Conservation (phyloP, 2,329 filamentous ascomycete genomes). For the Leptoxyphium fumago region DNA sequence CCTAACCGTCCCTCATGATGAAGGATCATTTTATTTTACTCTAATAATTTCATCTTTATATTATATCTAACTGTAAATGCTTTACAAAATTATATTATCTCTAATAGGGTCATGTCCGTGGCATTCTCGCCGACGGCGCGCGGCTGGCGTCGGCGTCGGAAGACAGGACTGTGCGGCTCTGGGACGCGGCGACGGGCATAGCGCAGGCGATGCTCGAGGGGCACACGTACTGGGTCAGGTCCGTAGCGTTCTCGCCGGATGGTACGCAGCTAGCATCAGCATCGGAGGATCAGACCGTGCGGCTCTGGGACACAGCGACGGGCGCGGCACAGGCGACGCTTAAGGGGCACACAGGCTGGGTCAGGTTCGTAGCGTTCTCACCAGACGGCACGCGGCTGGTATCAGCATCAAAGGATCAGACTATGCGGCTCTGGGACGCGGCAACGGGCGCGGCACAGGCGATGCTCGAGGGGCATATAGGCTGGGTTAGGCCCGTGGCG, state of each 20-base stretch:
- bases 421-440: conserved; percentile 8
- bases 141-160: conserved; percentile 34
- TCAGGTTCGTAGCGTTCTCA: conserved; percentile 15
- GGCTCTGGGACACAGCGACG: conserved; percentile 71
- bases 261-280: conserved; percentile 67
- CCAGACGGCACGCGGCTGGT: conserved; percentile 12
- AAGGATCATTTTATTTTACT: too few species aligned
- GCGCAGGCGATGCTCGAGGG: conserved; percentile 68
- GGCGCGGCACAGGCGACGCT: too few species aligned
- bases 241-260: conserved; percentile 72
- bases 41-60: too few species aligned
- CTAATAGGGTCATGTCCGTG: conserved; percentile 8
- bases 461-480: conserved; percentile 11
- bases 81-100: too few species aligned
- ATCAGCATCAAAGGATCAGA: conserved; percentile 13
- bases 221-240: conserved; percentile 84
- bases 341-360: conserved; percentile 10
- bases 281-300: conserved; percentile 87
- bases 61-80: too few species aligned
- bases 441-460: conserved; percentile 1
- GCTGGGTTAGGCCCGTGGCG: conserved; percentile 8
- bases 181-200: conserved; percentile 75
- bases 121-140: conserved; percentile 16
- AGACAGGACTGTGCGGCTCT: conserved; percentile 80
- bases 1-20: too few species aligned